Base-by-base conservation (phyloP, 139 green algal genomes). In the Picochlorum sp. region DNA sequence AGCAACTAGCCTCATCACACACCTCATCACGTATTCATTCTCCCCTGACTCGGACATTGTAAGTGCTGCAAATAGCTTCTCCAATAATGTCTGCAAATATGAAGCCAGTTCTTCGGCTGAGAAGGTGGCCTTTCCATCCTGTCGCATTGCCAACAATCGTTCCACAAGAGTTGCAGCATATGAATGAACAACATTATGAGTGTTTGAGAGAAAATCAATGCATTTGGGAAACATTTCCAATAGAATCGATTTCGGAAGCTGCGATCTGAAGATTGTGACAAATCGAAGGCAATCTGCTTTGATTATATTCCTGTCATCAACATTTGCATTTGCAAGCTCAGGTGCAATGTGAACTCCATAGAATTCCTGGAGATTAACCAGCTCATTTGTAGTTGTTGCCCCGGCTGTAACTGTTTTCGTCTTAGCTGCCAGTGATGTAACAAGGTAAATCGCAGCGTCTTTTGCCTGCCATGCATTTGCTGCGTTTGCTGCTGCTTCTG, bases 271-370 rank as follows among this genome's bases (percentile, higher is more conserved):
- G 8, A 82, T 92, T 28, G 85, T 98, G 4, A 94, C 63, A 65
- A 96, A 98, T 73, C 95, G 96, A 50, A 99, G 78, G 1, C 85
- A 85, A 45, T 97, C 93, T 20, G 93, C 90, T 70, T 94, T 90
- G 9, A 99, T 75, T 12, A 99, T 73, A 33, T 88, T 81, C 5
- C 61, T 64, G 20, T 74, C 72, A 50, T 90, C 79, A 1, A 84
- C 55, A 22, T 79, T 65, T 8, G 75, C 12, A 8, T 33, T 33
- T 1, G 14, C 41, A 40, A 98, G 77, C 81, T 98, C 90, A 10
- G 89, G 87, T 6, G 83, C 57, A 18, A 93, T 61, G 55, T 88
- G 67, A 25, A 36, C 41, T 35, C 4, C 30, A 45, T 45, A 65
- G 25, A 96, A 96, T 28, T 94, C 86, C 10, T 68, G 33, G 6